Conservation (phyloP, 1,284 basidiomycete species). For the Ceratobasidium sp. region DNA sequence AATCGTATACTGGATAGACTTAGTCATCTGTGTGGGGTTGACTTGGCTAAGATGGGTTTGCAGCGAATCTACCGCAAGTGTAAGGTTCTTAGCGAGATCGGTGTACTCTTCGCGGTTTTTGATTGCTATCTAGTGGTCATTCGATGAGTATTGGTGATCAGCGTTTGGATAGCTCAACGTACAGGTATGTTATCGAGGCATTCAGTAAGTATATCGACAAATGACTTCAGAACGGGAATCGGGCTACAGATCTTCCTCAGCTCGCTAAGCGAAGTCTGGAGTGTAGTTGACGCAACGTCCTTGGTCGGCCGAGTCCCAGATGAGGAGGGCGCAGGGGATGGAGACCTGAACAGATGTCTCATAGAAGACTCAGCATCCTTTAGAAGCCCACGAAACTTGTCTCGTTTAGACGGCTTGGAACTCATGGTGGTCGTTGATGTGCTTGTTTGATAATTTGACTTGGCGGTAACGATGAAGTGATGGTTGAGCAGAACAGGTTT, state of each 20-base stretch:
- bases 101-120: not conserved
- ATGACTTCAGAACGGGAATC: not conserved
- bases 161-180: too few relatives aligned
- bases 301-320: not conserved
- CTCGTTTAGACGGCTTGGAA: not conserved
- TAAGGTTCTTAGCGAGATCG: not conserved
- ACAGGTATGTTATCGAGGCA: too few relatives aligned
- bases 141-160: too few relatives aligned
- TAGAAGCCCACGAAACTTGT: not conserved
- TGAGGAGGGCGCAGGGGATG: not conserved
- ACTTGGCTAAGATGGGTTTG: too few relatives aligned
- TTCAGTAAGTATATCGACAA: too few relatives aligned
- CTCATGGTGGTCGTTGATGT: not conserved
- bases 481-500: not conserved
- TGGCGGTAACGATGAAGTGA: not conserved
- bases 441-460: too few relatives aligned
- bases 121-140: not conserved
- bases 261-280: not conserved
- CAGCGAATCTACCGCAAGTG: not conserved
- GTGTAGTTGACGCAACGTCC: not conserved
- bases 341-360: not conserved
- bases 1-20: not conserved
- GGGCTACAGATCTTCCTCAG: not conserved
- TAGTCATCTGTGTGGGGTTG: not conserved
- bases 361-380: not conserved